Percentiles rank a stretch among this genome's conserved stretches.
Evolutionary conservation across 1,284 basidiomycete genomes (phyloP).

Genomic region (Melanopsichium pennsylvanicum): DNA sequence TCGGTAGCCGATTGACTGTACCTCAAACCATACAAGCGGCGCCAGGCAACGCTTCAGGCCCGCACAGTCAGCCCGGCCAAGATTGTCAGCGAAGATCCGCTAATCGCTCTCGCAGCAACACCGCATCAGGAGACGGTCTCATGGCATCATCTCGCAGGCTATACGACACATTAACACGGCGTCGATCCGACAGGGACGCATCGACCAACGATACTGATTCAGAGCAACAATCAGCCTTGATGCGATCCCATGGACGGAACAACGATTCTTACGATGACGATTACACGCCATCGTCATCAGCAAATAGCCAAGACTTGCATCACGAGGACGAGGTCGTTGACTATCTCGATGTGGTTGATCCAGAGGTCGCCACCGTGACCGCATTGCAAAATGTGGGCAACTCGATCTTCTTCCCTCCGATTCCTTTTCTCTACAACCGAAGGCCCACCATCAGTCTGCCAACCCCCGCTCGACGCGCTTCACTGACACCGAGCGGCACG

Average conservation of each 20-base stretch:
- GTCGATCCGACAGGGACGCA: constrained; percentile 11
- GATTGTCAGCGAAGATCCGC: neutral
- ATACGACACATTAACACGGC: constrained; percentile 23
- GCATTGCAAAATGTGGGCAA: constrained; percentile 80
- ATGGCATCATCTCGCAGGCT: constrained; percentile 29
- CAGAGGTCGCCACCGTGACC: constrained; percentile 76
- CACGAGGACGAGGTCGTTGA: constrained; percentile 56
- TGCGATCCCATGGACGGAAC: neutral
- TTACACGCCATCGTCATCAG: constrained; percentile 6
- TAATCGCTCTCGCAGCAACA: constrained; percentile 16
- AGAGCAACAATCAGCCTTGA: constrained; percentile 5
- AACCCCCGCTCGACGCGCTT: neutral
- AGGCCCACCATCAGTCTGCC: constrained; percentile 74
- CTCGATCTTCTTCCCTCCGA: constrained; percentile 76
- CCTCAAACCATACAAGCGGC: neutral
- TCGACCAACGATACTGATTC: neutral
- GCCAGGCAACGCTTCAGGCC: too few relatives aligned
- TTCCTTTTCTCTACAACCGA: constrained; percentile 73
- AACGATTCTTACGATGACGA: constrained; percentile 5
- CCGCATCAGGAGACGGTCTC: constrained; percentile 13
- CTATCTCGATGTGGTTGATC: constrained; percentile 77
- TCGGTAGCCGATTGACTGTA: constrained; percentile 1
- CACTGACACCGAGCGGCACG: constrained; percentile 2
- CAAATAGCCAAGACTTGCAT: too few relatives aligned
- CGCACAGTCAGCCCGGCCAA: too few relatives aligned